Conservation (phyloP, 2,329 filamentous ascomycete genomes). For the Cytospora mali region DNA sequence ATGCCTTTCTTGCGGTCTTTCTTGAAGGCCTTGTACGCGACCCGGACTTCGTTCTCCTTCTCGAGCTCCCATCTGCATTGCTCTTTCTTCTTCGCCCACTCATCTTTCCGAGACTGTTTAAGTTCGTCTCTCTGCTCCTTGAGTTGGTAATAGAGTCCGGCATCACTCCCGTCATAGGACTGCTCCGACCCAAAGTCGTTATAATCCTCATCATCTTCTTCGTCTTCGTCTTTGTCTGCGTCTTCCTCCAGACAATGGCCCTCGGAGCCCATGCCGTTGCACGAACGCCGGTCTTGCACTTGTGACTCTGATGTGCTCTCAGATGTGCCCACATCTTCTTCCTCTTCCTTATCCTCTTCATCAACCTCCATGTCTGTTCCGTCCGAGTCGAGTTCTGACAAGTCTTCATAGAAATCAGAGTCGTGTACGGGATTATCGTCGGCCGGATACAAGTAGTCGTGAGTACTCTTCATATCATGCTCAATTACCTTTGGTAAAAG, state of each 20-base stretch:
- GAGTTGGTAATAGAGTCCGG: not conserved
- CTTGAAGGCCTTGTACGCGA: not conserved
- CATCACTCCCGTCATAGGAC: slow-evolving; percentile 9
- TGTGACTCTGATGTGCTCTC: not conserved
- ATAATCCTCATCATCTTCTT: not conserved
- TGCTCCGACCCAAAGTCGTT: slow-evolving; percentile 1
- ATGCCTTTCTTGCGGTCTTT: not conserved
- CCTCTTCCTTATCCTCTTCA: no score
- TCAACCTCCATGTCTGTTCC: not conserved
- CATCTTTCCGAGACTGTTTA: not conserved
- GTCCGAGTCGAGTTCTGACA: not conserved
- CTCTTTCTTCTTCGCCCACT: not conserved
- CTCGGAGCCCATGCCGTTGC: not conserved
- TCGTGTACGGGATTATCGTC: not conserved
- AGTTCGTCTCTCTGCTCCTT: slow-evolving; percentile 6
- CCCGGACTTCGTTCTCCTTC: slow-evolving; percentile 9
- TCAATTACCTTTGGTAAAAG: not conserved
- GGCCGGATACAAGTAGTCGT: not conserved
- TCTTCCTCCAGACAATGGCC: not conserved
- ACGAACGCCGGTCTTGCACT: not conserved
- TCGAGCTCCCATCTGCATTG: not conserved
- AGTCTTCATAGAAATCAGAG: not conserved
- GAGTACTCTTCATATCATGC: not conserved
- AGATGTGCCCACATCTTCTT: not conserved
- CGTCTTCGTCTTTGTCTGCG: no score